Conservation (phyloP, 345 rosid species). For the Rubroshorea leprosula region DNA sequence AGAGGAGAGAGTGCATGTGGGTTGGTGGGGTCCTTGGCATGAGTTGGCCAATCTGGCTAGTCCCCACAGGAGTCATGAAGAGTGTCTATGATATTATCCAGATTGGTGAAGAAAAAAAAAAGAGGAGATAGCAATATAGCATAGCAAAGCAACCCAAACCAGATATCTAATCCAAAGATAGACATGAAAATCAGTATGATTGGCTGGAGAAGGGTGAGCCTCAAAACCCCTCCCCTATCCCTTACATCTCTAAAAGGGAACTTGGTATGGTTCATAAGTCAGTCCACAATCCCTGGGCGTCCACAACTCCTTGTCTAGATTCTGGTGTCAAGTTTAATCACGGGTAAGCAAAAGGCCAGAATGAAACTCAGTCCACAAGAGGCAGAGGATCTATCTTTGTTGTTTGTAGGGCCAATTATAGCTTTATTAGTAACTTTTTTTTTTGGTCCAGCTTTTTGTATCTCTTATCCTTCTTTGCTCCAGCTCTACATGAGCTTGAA, state of each 20-base stretch:
- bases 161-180: slow-evolving; percentile 39
- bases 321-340: slow-evolving; percentile 5
- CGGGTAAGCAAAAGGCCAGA: slow-evolving; percentile 1
- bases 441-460: slow-evolving; percentile 9
- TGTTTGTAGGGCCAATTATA: not conserved
- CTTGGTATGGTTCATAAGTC: slow-evolving; percentile 22
- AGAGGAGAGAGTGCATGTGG: slow-evolving; percentile 35
- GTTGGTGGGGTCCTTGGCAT: slow-evolving; percentile 38
- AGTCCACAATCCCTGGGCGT: slow-evolving; percentile 10
- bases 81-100: slow-evolving; percentile 37
- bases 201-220: slow-evolving; percentile 29
- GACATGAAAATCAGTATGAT: slow-evolving; percentile 18
- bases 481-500: slow-evolving; percentile 10
- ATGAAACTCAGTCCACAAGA: slow-evolving; percentile 18
- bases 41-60: slow-evolving; percentile 48
- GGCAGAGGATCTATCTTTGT: slow-evolving; percentile 14
- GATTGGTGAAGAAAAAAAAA: slow-evolving; percentile 22
- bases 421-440: too few species aligned
- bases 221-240: slow-evolving; percentile 7
- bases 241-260: not conserved
- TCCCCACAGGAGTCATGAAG: slow-evolving; percentile 39
- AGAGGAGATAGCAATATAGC: slow-evolving; percentile 19
- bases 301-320: slow-evolving; percentile 4
- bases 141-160: slow-evolving; percentile 23
- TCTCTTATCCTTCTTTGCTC: not conserved